Percentiles rank a stretch among this genome's conserved stretches.
These are phyloP conservation scores for Ogataea methylovora DNA, from an alignment of 805 yeast genomes.

Conservation along the genomic window DNA sequence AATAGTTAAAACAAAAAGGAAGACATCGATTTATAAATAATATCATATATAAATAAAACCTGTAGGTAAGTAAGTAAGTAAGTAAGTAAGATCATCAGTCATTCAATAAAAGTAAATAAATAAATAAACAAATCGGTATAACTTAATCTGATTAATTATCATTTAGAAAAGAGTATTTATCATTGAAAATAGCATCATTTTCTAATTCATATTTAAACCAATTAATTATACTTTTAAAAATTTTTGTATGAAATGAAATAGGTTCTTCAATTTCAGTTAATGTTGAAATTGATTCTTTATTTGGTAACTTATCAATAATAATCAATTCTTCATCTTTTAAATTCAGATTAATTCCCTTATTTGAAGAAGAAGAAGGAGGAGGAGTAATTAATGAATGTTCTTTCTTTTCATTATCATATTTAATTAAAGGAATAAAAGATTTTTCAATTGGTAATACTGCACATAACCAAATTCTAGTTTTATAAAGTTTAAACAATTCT, in stretches of 20 bases:
- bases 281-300: constrained; percentile 34
- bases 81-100: too few relatives aligned
- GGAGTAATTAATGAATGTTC: constrained; percentile 4
- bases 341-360: background rate
- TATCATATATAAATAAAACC: too few relatives aligned
- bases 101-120: too few relatives aligned
- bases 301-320: constrained; percentile 20
- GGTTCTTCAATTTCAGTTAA: constrained; percentile 29
- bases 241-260: constrained; percentile 44
- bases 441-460: constrained; percentile 46
- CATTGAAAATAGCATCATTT: constrained; percentile 18
- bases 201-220: constrained; percentile 34
- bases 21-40: too few relatives aligned
- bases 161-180: constrained; percentile 19
- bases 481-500: constrained; percentile 67
- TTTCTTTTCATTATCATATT: constrained; percentile 21
- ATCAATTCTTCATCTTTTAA: constrained; percentile 6
- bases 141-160: background rate
- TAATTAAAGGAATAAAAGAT: constrained; percentile 21
- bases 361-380: constrained; percentile 8
- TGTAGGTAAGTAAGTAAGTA: too few relatives aligned
- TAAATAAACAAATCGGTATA: too few relatives aligned
- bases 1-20: too few relatives aligned
- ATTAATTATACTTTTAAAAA: constrained; percentile 38
- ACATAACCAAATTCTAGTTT: constrained; percentile 79